phyloP scores from a whole-genome alignment of 2,329 filamentous ascomycete species.

The Macrophomina pseudophaseolina region DNA sequence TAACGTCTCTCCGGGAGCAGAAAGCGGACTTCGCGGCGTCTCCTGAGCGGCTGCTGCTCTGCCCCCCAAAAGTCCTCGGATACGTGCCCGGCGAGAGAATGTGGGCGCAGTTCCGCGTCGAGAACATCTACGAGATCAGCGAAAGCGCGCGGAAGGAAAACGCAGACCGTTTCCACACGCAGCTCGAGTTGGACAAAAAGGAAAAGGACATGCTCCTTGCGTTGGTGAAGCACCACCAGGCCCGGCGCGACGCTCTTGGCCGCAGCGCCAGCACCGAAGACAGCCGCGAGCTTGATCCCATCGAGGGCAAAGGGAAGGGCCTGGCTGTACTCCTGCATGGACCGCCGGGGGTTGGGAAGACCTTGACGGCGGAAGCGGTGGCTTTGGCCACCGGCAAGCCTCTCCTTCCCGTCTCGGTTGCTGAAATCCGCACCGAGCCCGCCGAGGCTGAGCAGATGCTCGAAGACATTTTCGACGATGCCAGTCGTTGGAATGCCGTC shows the following conservation, averaged over 20 bases:
- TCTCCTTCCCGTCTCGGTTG: slow-evolving; percentile 55
- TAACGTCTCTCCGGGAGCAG: not conserved
- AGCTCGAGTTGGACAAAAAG: not conserved
- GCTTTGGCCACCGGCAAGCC: slow-evolving; percentile 58
- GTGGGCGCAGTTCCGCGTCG: not conserved
- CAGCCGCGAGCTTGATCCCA: slow-evolving; percentile 43
- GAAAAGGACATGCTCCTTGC: not conserved
- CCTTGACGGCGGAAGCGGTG: slow-evolving; percentile 41
- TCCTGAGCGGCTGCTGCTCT: slow-evolving; percentile 16
- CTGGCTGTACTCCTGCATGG: slow-evolving; percentile 58
- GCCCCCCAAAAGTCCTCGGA: slow-evolving; percentile 22
- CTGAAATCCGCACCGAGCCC: slow-evolving; percentile 52
- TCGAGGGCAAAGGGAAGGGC: slow-evolving; percentile 58
- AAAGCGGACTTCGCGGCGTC: slow-evolving; percentile 12
- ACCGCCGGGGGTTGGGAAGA: slow-evolving; percentile 61
- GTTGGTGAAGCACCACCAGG: not conserved
- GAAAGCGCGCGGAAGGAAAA: not conserved
- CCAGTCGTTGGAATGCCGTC: slow-evolving; percentile 55
- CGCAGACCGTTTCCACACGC: not conserved
- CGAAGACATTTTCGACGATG: slow-evolving; percentile 50
- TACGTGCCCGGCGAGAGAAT: slow-evolving; percentile 23
- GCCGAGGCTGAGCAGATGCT: slow-evolving; percentile 53
- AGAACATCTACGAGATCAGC: not conserved
- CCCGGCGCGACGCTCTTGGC: not conserved
- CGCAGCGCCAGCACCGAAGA: not conserved